phyloP scores from a whole-genome alignment of 441 rosid species.

The Bruguiera hainesii region DNA sequence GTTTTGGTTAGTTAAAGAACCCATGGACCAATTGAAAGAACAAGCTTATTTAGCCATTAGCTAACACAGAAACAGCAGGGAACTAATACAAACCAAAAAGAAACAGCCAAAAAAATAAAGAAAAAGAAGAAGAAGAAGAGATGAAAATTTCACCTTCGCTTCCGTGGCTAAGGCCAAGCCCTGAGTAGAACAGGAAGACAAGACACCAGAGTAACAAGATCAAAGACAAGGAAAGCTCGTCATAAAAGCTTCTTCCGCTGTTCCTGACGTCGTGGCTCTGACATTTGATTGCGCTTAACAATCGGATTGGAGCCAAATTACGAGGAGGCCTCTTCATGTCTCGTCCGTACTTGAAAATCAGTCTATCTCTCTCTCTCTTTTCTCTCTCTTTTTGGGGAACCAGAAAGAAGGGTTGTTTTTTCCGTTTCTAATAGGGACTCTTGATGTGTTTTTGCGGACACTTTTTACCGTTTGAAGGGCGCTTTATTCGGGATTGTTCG shows the following conservation, averaged over 20 bases:
- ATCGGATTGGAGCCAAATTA: slow-evolving; percentile 19
- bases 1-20: not conserved
- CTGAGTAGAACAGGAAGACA: slow-evolving; percentile 51
- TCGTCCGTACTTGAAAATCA: slow-evolving; percentile 4
- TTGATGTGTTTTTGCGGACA: slow-evolving; percentile 9
- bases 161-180: slow-evolving; percentile 56
- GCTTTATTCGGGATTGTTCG: slow-evolving; percentile 6
- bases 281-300: slow-evolving; percentile 28
- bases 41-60: not conserved
- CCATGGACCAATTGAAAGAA: not conserved
- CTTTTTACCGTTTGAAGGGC: slow-evolving; percentile 18
- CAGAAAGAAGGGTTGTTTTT: not conserved
- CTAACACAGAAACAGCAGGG: slow-evolving; percentile 1
- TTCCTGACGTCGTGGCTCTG: slow-evolving; percentile 6
- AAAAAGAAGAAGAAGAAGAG: not conserved
- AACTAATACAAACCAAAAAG: slow-evolving; percentile 11
- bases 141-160: slow-evolving; percentile 40
- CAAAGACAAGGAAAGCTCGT: slow-evolving; percentile 53
- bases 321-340: slow-evolving; percentile 46
- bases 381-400: not conserved
- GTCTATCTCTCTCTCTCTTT: too few species aligned
- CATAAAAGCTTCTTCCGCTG: slow-evolving; percentile 26
- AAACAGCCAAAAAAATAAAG: slow-evolving; percentile 5
- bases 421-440: not conserved
- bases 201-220: slow-evolving; percentile 58